Evolutionary conservation across 129 eudicot species (phyloP).

Genomic region (Saussurea involucrata): DNA sequence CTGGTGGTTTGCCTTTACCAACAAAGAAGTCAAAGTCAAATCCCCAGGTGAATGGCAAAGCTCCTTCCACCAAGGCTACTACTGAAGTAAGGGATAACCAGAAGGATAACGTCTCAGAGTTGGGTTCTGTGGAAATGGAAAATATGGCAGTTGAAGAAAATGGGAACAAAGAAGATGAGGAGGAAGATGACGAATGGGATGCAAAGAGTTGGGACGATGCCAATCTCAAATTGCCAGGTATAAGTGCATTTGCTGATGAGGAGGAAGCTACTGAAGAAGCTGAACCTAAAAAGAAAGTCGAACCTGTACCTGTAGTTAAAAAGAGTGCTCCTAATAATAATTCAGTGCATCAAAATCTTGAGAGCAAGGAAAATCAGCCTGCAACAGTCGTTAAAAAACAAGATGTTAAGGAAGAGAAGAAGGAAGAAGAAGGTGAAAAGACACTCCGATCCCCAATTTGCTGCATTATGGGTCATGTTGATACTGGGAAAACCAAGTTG

Average conservation of each 20-base stretch:
- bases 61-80: conserved; percentile 39
- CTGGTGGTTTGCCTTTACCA: conserved; percentile 51
- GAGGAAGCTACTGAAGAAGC: conserved; percentile 66
- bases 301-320: conserved; percentile 38
- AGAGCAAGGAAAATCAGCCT: conserved; percentile 28
- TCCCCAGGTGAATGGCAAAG: conserved; percentile 56
- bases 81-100: conserved; percentile 33
- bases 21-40: conserved; percentile 67
- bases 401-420: conserved; percentile 25
- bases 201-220: conserved; percentile 98
- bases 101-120: conserved; percentile 35
- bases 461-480: conserved; percentile 99
- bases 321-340: conserved; percentile 32
- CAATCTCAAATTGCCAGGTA: conserved; percentile 69
- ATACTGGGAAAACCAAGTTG: conserved; percentile 92
- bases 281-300: conserved; percentile 45
- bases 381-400: conserved; percentile 31
- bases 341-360: conserved; percentile 17
- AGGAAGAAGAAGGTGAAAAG: conserved; percentile 43
- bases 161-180: conserved; percentile 61
- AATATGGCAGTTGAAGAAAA: conserved; percentile 35
- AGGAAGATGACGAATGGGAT: conserved; percentile 95
- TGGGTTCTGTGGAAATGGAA: conserved; percentile 31
- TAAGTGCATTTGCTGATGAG: conserved; percentile 77
- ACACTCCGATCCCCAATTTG: conserved; percentile 91